Conservation (phyloP, 2,329 filamentous ascomycete species). For the Exophiala oligosperma region DNA sequence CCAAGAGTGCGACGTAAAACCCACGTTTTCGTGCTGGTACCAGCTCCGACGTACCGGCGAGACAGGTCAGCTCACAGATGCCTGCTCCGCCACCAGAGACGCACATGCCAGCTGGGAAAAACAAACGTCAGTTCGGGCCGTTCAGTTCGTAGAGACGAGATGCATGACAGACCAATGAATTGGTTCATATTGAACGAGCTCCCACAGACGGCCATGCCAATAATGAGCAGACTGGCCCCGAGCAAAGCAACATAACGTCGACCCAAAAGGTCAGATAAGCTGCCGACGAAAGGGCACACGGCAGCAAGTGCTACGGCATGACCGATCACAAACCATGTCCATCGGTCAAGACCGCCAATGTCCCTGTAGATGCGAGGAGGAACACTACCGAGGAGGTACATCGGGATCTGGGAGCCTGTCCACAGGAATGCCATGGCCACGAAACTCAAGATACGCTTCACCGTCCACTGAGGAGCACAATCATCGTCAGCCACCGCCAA, state of each 20-base stretch:
- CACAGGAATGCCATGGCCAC: constrained; percentile 61
- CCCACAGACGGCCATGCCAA: constrained; percentile 61
- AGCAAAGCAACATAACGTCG: constrained; percentile 60
- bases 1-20: constrained; percentile 60
- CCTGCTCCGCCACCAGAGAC: constrained; percentile 66
- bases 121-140: too few species aligned
- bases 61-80: constrained; percentile 66
- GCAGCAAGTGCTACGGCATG: constrained; percentile 58
- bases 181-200: constrained; percentile 60
- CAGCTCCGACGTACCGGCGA: constrained; percentile 68
- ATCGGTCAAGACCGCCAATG: constrained; percentile 60
- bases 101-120: constrained; percentile 50
- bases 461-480: constrained; percentile 21
- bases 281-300: constrained; percentile 65
- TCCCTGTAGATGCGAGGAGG: constrained; percentile 59
- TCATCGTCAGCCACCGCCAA: too few species aligned
- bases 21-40: constrained; percentile 66
- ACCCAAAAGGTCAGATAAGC: constrained; percentile 63
- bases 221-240: constrained; percentile 54
- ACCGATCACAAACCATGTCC: constrained; percentile 60
- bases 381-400: constrained; percentile 54
- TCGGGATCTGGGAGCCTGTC: constrained; percentile 61
- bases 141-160: too few species aligned
- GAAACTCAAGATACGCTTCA: constrained; percentile 48
- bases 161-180: constrained; percentile 53